These are phyloP conservation scores for Microcyclospora pomicola DNA, from an alignment of 2,329 filamentous ascomycete genomes.

Conservation along the genomic window DNA sequence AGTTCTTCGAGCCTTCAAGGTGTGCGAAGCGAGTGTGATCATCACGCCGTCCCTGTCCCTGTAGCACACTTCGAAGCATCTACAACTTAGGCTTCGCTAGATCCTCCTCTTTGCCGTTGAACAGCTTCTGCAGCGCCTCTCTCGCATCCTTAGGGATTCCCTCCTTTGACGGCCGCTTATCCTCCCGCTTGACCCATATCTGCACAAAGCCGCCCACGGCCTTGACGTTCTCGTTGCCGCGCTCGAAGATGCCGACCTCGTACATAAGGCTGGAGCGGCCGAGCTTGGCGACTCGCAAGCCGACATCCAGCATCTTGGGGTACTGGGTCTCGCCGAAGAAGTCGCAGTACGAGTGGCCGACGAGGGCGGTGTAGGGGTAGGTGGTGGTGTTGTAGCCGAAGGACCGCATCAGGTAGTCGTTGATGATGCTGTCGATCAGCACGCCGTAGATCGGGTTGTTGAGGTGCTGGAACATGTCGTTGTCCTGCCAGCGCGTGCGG, in stretches of 20 bases:
- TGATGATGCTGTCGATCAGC: slow-evolving; percentile 68
- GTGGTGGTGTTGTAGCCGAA: slow-evolving; percentile 59
- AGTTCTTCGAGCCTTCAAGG: too few relatives aligned
- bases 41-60: too few relatives aligned
- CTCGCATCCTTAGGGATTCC: slow-evolving; percentile 49
- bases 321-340: slow-evolving; percentile 67
- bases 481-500: slow-evolving; percentile 62
- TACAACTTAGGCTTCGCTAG: background rate
- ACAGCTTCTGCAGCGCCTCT: slow-evolving; percentile 20
- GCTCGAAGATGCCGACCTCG: slow-evolving; percentile 75
- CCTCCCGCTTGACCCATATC: slow-evolving; percentile 46
- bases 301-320: slow-evolving; percentile 68
- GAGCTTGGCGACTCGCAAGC: slow-evolving; percentile 67
- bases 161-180: slow-evolving; percentile 47
- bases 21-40: too few relatives aligned
- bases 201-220: slow-evolving; percentile 79
- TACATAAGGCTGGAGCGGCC: slow-evolving; percentile 81
- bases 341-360: slow-evolving; percentile 73
- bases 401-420: slow-evolving; percentile 59
- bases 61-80: too few relatives aligned
- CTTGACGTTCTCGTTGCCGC: slow-evolving; percentile 57
- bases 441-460: slow-evolving; percentile 36
- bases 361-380: slow-evolving; percentile 63
- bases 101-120: background rate
- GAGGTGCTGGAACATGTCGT: slow-evolving; percentile 80